Evolutionary conservation across 73 alveolate genomes (phyloP), one percentile per base, ranked within the genome.

Genomic region (Urostyla sp.): DNA sequence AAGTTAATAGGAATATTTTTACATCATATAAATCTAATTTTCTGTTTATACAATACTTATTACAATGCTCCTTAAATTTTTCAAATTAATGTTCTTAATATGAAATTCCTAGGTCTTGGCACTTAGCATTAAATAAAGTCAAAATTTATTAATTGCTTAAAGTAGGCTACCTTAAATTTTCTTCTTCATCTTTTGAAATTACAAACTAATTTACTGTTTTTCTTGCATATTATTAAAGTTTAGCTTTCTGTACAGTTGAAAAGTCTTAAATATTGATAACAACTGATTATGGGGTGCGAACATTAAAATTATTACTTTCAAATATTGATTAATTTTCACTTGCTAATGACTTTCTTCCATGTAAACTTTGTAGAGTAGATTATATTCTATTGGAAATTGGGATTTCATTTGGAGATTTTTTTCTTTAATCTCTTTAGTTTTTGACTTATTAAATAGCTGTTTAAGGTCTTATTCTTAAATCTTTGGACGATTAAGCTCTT

Each of bases 1-100:
- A 58, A n/a, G 44, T 6, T 63, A 7, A 63, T 26, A 18, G 4
- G 24, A 27, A 35, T 35, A 31, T 58, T 3, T 32, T 63, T 63
- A 63, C 79, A 63, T 63, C 79, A 63, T 57, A 20, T 2, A 63
- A 24, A 48, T 63, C 60, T 2, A 63, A 30, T 63, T 48, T 63
- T 21, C 79, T 63, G 24, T 63, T 63, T 11, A 63, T 23, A 21
- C 79, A 63, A 30, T 23, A 63, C 31, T 63, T 63, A 15, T 63
- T 48, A 20, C 27, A 46, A 40, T 63, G 37, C 30, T 63, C 79
- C 24, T 63, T 63, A 46, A 63, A 63, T 63, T 63, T 63, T 40
- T 63, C 79, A 63, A 63, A 63, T 21, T 63, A 26, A 63, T 63
- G 44, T 1, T 63, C 79, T 40, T 63, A 43, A 40, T 11, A 63